phyloP scores from a whole-genome alignment of 2,329 filamentous ascomycete species.

The Aureobasidium sp. region DNA sequence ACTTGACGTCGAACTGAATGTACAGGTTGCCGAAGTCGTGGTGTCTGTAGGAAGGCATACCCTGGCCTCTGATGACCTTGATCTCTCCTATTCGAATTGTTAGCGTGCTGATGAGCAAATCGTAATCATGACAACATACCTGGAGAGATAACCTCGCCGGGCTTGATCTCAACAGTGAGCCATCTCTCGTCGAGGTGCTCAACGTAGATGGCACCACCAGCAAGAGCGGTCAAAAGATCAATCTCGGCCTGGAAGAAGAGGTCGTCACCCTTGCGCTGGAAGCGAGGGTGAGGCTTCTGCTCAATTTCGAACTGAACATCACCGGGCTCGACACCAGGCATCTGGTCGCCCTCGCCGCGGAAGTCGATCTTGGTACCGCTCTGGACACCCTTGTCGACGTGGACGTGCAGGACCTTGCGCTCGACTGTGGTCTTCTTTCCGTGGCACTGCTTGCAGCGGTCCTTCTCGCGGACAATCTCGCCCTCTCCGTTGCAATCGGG shows the following conservation, averaged over 20 bases:
- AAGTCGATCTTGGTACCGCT: conserved; percentile 96
- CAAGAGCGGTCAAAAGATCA: conserved; percentile 88
- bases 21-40: conserved; percentile 95
- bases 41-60: conserved; percentile 93
- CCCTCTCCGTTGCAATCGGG: conserved; percentile 96
- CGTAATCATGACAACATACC: conserved; percentile 50
- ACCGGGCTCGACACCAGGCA: conserved; percentile 83
- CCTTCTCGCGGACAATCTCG: conserved; percentile 92
- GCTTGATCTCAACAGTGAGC: conserved; percentile 85
- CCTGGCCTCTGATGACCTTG: conserved; percentile 91
- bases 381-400: conserved; percentile 89
- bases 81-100: conserved; percentile 56
- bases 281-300: conserved; percentile 94
- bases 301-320: conserved; percentile 99
- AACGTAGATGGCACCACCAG: conserved; percentile 81
- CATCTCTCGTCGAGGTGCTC: conserved; percentile 97
- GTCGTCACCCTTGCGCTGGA: conserved; percentile 94
- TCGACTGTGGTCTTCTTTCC: conserved; percentile 98
- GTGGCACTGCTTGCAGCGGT: conserved; percentile 91
- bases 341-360: conserved; percentile 91
- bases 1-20: conserved; percentile 96
- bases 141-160: conserved; percentile 88
- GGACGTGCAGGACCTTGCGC: conserved; percentile 95
- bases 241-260: conserved; percentile 93
- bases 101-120: conserved; percentile 14